Evolutionary conservation across 2,329 filamentous ascomycete genomes (phyloP).

Genomic region (Tolypocladium pustulatum): DNA sequence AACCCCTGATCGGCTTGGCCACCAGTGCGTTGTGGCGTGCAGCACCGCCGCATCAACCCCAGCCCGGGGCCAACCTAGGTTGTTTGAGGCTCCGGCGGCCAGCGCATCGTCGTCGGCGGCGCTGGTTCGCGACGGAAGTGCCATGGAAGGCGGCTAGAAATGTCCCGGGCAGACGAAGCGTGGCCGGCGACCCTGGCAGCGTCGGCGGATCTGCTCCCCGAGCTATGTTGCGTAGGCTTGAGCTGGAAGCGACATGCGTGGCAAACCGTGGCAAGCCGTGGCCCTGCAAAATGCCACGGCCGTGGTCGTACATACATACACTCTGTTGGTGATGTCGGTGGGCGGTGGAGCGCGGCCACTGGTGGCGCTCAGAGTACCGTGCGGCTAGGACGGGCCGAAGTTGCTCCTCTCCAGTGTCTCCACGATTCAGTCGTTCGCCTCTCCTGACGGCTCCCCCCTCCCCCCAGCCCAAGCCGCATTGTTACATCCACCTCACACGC

Average conservation of each 20-base stretch:
- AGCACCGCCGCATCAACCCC: not conserved
- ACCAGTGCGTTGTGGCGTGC: not conserved
- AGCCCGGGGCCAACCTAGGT: not conserved
- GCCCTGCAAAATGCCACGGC: not conserved
- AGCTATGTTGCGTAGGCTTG: not conserved
- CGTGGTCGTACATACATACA: too few species aligned
- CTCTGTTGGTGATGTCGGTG: not conserved
- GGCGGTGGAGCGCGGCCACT: not conserved
- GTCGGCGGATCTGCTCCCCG: not conserved
- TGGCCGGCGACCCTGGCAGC: not conserved
- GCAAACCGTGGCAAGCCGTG: not conserved
- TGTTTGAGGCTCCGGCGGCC: not conserved
- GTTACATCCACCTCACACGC: not conserved
- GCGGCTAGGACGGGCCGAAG: not conserved
- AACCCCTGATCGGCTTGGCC: not conserved
- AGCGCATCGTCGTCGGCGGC: not conserved
- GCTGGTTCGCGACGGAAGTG: not conserved
- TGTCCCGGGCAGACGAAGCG: not conserved
- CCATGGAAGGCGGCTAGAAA: not conserved
- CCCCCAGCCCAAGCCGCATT: not conserved
- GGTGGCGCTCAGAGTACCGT: not conserved
- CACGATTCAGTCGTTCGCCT: not conserved
- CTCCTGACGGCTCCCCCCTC: not conserved
- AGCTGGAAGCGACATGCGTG: not conserved
- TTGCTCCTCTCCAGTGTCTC: not conserved